Evolutionary conservation across 306 rosid species (phyloP), one percentile per base, ranked within the genome.

Genomic region (Lagenaria siceraria): DNA sequence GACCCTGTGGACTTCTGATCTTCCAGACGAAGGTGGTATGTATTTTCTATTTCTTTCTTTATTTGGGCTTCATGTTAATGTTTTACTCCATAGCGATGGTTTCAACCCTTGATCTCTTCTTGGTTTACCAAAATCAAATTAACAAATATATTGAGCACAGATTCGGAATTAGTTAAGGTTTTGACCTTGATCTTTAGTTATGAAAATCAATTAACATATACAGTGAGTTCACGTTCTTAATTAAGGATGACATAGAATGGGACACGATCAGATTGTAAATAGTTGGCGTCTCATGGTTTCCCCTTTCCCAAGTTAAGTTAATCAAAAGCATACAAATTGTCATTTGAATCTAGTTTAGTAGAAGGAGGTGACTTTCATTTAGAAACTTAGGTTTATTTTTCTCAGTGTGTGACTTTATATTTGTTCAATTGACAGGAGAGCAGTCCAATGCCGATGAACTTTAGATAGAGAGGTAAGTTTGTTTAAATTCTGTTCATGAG

Each of bases 1-100:
- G 73, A 84, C 88, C 35, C 68, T 90, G 80, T 90, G 92, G 96
- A 90, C 89, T 55, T 86, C 96, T 10, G 90, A 90, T 80, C 78
- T 83, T 75, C 84, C 88, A 3, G 90, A 88, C 21, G 89, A 83
- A 40, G 92, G 87, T 82, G 95, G 88, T 88, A 78, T 22, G 1
- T 78, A 49, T 38, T 27, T 25, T 33, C 21, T 24, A 15, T 62
- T 5, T 61, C 60, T 53, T 29, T 75, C 53, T 52, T 15, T 52
- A 27, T 72, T 4, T 49, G 7, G 60, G 27, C 1, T 64, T 38
- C 21, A 38, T 36, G 61, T 65, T 6, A 36, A 14, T 33, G 12
- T 51, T 14, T 24, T 25, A 46, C 38, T 70, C 55, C 31, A 42
- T 21, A 42, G 29, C 1, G 4, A n/a, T 63, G 25, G 33, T 68